Evolutionary conservation across 1,284 basidiomycete genomes (phyloP), one percentile per base, ranked within the genome.

Genomic region (Naganishia albida): DNA sequence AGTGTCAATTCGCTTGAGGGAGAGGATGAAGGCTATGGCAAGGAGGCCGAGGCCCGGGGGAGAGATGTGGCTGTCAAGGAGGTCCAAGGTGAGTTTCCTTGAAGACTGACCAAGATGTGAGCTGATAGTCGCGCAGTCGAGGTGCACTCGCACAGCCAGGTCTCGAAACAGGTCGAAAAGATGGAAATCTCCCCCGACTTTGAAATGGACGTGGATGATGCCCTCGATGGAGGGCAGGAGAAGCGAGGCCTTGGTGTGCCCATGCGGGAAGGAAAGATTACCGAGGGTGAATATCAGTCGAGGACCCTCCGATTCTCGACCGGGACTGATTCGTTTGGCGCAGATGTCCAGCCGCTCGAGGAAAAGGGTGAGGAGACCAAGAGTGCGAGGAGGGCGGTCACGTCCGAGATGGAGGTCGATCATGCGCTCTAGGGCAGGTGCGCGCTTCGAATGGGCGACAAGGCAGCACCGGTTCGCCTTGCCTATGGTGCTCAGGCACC

Each of bases 61-160:
- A 65, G 64, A 20, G 67, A 43, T 46, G 46, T 28, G 48, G 20
- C 46, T n/a, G 44, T 55, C 42, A 62, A 60, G 46, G 62, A 62
- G 56, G 40, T 40, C 8, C 62, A 57, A 54, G 39, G 43, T 46
- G 15, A n/a, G 30, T 40, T 30, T n/a, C 20, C 43, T 10, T 39
- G 0, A 28, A 26, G 13, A 30, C 12, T 13, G 28, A 26, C 18
- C 39, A 50, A 28, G 28, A 16, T 40, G 16, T 15, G 25, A 28
- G 25, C 43, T 6, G 34, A 20, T 15, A 15, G 10, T 6, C 25
- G n/a, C 1, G 43, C 13, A 60, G 56, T 49, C 2, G 56, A 48
- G 13, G 42, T 49, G 8, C 56, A 50, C 28, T 60, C 56, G 12
- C 25, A 60, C n/a, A 60, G n/a, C 3, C 56, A 49, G 28, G 56